Conservation (phyloP, 2,329 filamentous ascomycete genomes). For the Fusarium napiforme region DNA sequence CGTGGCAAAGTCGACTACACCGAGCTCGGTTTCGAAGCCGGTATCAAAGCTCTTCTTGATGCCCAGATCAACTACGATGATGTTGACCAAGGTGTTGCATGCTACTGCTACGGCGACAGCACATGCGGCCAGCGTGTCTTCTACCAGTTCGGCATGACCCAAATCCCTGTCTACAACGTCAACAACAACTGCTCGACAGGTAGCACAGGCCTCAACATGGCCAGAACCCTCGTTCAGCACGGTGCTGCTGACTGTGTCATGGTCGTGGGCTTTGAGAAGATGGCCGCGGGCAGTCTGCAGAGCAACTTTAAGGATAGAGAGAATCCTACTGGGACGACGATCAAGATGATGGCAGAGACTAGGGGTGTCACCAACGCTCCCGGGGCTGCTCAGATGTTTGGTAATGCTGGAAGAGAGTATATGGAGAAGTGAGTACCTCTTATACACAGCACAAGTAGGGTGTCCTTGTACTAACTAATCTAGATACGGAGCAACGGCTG, state of each 20-base stretch:
- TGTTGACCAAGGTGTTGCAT: slow-evolving; percentile 93
- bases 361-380: slow-evolving; percentile 84
- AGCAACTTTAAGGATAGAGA: slow-evolving; percentile 85
- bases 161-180: slow-evolving; percentile 96
- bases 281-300: slow-evolving; percentile 90
- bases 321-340: slow-evolving; percentile 79
- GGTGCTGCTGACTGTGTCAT: slow-evolving; percentile 89
- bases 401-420: slow-evolving; percentile 92
- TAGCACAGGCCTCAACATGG: slow-evolving; percentile 90
- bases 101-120: slow-evolving; percentile 97
- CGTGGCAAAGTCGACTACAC: slow-evolving; percentile 94
- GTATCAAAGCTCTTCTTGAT: slow-evolving; percentile 85
- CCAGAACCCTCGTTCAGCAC: slow-evolving; percentile 78
- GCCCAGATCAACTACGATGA: slow-evolving; percentile 97
- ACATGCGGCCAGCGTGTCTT: slow-evolving; percentile 97
- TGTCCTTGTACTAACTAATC: slow-evolving; percentile 14
- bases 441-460: not conserved
- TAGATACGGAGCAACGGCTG: slow-evolving; percentile 81
- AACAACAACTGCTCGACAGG: slow-evolving; percentile 99
- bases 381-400: slow-evolving; percentile 91
- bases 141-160: slow-evolving; percentile 98
- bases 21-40: slow-evolving; percentile 92
- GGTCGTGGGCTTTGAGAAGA: slow-evolving; percentile 97
- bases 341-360: slow-evolving; percentile 84
- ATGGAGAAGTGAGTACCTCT: slow-evolving; percentile 80